Evolutionary conservation across 768 basidiomycete species (phyloP), one percentile per base, ranked within the genome.

Genomic region (Tephrocybe sp.): DNA sequence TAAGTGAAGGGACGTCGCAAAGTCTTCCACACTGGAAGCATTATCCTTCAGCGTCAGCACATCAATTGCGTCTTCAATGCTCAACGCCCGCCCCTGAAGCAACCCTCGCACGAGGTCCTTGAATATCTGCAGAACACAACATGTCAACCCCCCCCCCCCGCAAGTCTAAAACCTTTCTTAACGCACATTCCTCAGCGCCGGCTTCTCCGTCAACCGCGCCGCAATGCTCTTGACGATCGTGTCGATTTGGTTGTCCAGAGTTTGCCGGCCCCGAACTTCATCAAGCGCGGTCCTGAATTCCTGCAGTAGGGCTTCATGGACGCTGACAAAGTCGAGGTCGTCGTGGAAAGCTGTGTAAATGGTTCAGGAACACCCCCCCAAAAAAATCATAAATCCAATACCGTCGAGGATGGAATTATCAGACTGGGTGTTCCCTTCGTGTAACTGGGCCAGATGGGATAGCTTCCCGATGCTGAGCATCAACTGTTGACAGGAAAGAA

Each of bases 391-490:
- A n/a, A 40, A 17, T 14, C 24, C 63, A 71, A 45, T 63, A 85
- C 88, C 78, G 63, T 83, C 84, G 12, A 89, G 70, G 50, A 72
- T 70, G 26, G 62, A 62, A 48, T 84, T 80, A 36, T 88, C 82
- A 14, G 33, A 21, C 7, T 69, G 50, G 14, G 69, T 67, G 28
- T 73, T 70, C 1, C 68, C 68, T 58, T 85, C 86, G 53, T 90
- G 88, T 24, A 93, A 71, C 50, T 91, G 84, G 1, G 89, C 89
- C 12, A 97, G 73, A 60, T 90, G 83, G 0, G 87, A 74, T 10
- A 98, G 79, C 67, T 98, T 98, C 18, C 91, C 91, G 23, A 98
- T 82, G 62, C 93, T 94, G 49, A 95, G 80, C 81, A 92, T 86
- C 40, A 98, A 74, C 95, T 98, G 21, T 9, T 36, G 20, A n/a